Conservation (phyloP, 2,329 filamentous ascomycete species). For the Mycosphaerella arachidis region DNA sequence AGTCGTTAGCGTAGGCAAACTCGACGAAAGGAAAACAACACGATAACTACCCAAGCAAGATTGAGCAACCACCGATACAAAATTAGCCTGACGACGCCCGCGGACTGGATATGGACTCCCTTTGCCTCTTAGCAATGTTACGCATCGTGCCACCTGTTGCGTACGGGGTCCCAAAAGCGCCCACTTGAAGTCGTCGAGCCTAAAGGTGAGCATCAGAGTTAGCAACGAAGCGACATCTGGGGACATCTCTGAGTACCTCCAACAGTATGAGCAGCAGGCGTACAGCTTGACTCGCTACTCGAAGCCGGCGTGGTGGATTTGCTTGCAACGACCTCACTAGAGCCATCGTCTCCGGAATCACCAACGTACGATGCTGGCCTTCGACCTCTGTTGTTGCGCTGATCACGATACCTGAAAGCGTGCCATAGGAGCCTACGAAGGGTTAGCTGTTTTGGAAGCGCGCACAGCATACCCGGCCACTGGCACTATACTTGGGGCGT, state of each 20-base stretch:
- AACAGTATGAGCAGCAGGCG: background rate
- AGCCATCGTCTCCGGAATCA: background rate
- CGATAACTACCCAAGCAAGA: no score
- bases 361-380: background rate
- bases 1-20: no score
- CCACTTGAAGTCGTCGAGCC: background rate
- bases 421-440: conserved; percentile 44
- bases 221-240: background rate
- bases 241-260: background rate
- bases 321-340: background rate
- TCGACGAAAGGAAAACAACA: no score
- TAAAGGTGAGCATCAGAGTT: background rate
- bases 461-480: no score
- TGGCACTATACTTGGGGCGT: no score
- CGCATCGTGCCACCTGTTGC: background rate
- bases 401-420: conserved; percentile 39
- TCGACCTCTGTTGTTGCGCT: background rate
- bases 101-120: background rate
- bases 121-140: background rate
- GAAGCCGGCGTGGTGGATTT: background rate
- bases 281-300: background rate
- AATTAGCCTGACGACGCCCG: no score
- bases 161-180: background rate
- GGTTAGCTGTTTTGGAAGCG: background rate
- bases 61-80: no score